Percentiles rank a stretch among this genome's conserved stretches.
phyloP scores from a whole-genome alignment of 306 rosid genomes.

The Herpetospermum pedunculosum region DNA sequence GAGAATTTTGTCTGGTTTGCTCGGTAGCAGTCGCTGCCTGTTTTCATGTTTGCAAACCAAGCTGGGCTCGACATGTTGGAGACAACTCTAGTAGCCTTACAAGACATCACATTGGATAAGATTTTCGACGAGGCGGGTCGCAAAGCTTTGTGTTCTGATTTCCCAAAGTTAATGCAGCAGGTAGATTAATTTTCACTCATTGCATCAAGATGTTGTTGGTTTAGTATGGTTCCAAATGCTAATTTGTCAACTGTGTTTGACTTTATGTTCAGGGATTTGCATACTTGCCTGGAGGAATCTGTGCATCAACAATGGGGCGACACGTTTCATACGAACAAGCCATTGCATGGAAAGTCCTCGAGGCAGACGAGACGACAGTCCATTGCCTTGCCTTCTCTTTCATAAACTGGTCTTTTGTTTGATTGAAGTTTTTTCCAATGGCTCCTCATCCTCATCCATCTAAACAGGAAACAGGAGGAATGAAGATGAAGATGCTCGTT shows the following conservation, averaged over 20 bases:
- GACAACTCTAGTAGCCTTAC: constrained; percentile 81
- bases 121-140: constrained; percentile 84
- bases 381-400: constrained; percentile 92
- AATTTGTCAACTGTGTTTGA: not conserved
- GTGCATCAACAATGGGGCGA: constrained; percentile 91
- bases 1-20: not conserved
- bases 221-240: not conserved
- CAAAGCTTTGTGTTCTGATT: constrained; percentile 59
- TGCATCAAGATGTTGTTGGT: not conserved
- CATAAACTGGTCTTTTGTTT: constrained; percentile 94
- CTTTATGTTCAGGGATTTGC: constrained; percentile 55
- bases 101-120: constrained; percentile 88
- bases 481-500: not conserved
- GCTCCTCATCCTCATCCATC: not conserved
- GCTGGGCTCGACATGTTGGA: constrained; percentile 97
- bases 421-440: constrained; percentile 20
- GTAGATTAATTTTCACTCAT: constrained; percentile 17
- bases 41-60: constrained; percentile 86
- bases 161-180: constrained; percentile 87
- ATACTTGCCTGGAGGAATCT: constrained; percentile 74
- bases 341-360: constrained; percentile 84
- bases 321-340: constrained; percentile 83
- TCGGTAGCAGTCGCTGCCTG: constrained; percentile 52
- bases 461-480: not conserved
- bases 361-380: constrained; percentile 53